A percentile compares a stretch with the other conserved stretches of the same genome.
Conservation (phyloP, 2,329 filamentous ascomycete species). For the Thelonectria olida region DNA sequence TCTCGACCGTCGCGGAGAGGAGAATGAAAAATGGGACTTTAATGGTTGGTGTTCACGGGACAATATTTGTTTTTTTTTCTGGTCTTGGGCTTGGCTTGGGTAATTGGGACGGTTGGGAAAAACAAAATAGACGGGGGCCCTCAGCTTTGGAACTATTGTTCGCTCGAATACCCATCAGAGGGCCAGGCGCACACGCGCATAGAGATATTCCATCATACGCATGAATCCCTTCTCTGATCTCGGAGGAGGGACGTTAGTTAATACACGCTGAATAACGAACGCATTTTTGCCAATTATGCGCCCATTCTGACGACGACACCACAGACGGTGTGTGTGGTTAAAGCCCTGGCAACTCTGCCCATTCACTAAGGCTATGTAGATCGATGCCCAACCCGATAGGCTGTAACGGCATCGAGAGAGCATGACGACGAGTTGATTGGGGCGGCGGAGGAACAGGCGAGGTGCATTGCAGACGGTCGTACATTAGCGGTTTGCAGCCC, state of each 20-base stretch:
- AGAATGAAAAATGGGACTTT: conserved; percentile 20
- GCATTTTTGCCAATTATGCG: background rate
- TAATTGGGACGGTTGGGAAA: conserved; percentile 36
- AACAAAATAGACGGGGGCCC: conserved; percentile 39
- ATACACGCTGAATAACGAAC: conserved; percentile 10
- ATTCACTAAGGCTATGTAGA: conserved; percentile 7
- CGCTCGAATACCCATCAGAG: conserved; percentile 32
- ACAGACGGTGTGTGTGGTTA: background rate
- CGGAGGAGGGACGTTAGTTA: background rate
- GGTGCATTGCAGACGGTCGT: conserved; percentile 32
- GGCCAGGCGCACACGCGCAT: conserved; percentile 36
- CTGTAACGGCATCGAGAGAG: conserved; percentile 1
- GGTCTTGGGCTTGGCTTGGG: conserved; percentile 28
- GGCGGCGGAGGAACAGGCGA: conserved; percentile 17
- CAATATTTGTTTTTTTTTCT: conserved; percentile 31
- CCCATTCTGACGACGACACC: background rate
- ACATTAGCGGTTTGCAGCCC: conserved; percentile 33
- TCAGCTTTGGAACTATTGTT: conserved; percentile 30
- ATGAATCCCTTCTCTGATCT: conserved; percentile 22
- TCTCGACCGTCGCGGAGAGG: conserved; percentile 36
- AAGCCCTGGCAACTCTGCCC: conserved; percentile 7
- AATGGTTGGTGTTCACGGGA: conserved; percentile 29
- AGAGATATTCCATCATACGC: conserved; percentile 36
- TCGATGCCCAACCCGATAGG: conserved; percentile 16
- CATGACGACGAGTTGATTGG: conserved; percentile 4